Conservation (phyloP, 805 yeast genomes). For the Cyberlindnera veronae region DNA sequence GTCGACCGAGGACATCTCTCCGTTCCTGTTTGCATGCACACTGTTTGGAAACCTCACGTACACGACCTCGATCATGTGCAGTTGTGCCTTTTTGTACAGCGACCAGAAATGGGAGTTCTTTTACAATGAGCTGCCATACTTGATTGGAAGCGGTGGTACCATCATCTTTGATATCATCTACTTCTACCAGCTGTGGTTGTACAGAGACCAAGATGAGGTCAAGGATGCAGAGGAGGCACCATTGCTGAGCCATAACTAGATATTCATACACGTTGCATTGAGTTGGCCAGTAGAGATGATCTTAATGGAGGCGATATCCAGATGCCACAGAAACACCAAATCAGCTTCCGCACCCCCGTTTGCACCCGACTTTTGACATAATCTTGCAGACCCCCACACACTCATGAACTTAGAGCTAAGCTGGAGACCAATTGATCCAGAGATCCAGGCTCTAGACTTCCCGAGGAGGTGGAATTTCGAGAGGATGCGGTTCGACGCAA, state of each 20-base stretch:
- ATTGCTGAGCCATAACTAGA: constrained; percentile 1
- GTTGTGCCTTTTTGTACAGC: constrained; percentile 47
- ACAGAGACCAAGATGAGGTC: constrained; percentile 16
- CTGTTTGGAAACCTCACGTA: constrained; percentile 75
- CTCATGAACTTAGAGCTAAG: too few species aligned
- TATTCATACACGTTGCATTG: neutral
- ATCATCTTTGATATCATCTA: constrained; percentile 69
- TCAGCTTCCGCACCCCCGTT: too few species aligned
- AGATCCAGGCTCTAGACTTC: too few species aligned
- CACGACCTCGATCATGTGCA: constrained; percentile 66
- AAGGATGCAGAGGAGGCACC: constrained; percentile 17
- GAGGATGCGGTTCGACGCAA: too few species aligned
- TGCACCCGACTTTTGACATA: too few species aligned
- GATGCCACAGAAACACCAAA: too few species aligned
- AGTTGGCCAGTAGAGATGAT: too few species aligned
- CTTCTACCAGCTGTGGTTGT: constrained; percentile 55
- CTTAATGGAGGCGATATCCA: too few species aligned
- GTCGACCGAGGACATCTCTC: constrained; percentile 85
- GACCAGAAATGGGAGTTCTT: constrained; percentile 46
- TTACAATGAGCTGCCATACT: constrained; percentile 70
- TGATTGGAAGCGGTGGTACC: constrained; percentile 85
- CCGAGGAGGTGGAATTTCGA: too few species aligned
- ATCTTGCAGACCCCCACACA: too few species aligned
- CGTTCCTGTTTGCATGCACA: constrained; percentile 75
- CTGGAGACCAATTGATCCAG: too few species aligned